These are phyloP conservation scores for Cyphellophora europaea DNA, from an alignment of 2,329 filamentous ascomycete genomes.

Conservation along the genomic window DNA sequence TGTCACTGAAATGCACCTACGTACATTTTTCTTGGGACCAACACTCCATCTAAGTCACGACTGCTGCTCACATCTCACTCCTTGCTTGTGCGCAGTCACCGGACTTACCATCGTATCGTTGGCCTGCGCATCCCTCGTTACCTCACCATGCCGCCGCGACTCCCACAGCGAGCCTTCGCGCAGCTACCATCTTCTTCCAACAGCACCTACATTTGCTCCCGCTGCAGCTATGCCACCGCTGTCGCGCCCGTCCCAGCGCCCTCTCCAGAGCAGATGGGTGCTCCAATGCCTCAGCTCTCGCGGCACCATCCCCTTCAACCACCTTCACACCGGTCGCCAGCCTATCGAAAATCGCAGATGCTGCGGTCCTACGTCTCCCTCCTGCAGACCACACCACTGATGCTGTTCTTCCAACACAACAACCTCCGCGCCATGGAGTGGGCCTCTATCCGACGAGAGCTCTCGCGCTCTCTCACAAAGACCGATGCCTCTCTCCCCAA, in stretches of 20 bases:
- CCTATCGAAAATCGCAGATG: conserved; percentile 84
- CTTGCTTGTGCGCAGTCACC: too few relatives aligned
- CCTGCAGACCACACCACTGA: conserved; percentile 72
- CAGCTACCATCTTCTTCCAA: conserved; percentile 23
- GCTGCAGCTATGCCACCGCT: conserved; percentile 32
- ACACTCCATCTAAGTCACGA: too few relatives aligned
- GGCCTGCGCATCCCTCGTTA: too few relatives aligned
- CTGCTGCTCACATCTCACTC: too few relatives aligned
- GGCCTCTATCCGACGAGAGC: conserved; percentile 61
- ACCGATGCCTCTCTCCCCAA: conserved; percentile 56
- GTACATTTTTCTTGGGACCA: too few relatives aligned
- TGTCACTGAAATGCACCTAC: too few relatives aligned
- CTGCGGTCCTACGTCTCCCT: conserved; percentile 79
- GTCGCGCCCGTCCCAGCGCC: conserved; percentile 43
- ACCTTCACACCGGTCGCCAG: conserved; percentile 74
- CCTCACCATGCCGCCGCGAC: conserved; percentile 45
- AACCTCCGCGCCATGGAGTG: conserved; percentile 68
- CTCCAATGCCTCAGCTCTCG: conserved; percentile 34
- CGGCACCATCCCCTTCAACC: conserved; percentile 62
- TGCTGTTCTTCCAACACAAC: conserved; percentile 79
- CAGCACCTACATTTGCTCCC: conserved; percentile 23
- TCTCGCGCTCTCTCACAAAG: conserved; percentile 51
- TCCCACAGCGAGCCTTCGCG: conserved; percentile 32
- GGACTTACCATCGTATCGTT: too few relatives aligned
- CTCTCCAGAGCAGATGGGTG: conserved; percentile 37